These are phyloP conservation scores for Malus orientalis DNA, from an alignment of 306 rosid genomes.

Conservation along the genomic window DNA sequence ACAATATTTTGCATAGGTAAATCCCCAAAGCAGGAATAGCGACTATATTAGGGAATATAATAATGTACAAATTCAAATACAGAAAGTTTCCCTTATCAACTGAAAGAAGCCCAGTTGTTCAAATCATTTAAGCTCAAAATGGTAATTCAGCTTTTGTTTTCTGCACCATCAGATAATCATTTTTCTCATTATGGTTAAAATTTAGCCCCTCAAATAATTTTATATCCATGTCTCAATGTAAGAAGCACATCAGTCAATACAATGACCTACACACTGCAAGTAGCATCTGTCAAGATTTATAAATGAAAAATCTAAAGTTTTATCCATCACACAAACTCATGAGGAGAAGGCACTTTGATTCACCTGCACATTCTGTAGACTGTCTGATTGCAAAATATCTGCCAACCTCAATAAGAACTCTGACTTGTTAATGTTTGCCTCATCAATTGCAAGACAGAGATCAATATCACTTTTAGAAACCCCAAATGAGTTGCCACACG, in stretches of 20 bases:
- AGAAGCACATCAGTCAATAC: not conserved
- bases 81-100: not conserved
- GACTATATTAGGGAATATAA: not conserved
- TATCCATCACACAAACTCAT: not conserved
- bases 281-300: not conserved
- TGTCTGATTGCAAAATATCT: constrained; percentile 68
- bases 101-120: not conserved
- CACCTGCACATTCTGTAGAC: constrained; percentile 93
- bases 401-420: constrained; percentile 72
- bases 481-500: constrained; percentile 92
- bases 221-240: not conserved
- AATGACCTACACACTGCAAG: not conserved
- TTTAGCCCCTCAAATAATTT: not conserved
- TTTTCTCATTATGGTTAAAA: not conserved
- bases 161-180: not conserved
- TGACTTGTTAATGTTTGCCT: constrained; percentile 60
- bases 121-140: not conserved
- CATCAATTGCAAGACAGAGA: constrained; percentile 82
- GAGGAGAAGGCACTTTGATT: constrained; percentile 16
- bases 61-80: no score
- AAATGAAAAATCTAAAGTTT: not conserved
- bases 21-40: not conserved
- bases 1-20: not conserved
- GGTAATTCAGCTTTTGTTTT: not conserved
- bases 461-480: constrained; percentile 92